phyloP scores from a whole-genome alignment of 331 rosid genomes.

The Prunus yedoensis region DNA sequence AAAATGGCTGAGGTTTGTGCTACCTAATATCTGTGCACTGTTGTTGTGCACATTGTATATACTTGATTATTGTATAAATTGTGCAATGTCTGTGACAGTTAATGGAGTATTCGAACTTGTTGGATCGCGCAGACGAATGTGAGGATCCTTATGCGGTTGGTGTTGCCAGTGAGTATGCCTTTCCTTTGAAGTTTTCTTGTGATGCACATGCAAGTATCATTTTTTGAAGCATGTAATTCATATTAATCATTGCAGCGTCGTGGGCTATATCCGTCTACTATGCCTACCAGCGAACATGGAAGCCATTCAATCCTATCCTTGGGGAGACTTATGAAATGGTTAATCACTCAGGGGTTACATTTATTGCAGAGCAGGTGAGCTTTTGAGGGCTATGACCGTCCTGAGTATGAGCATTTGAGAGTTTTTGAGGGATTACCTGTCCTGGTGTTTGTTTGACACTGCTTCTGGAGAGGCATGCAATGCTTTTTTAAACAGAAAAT shows the following conservation, averaged over 20 bases:
- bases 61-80: constrained; percentile 11
- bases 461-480: background rate
- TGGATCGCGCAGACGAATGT: constrained; percentile 78
- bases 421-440: background rate
- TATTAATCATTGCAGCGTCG: constrained; percentile 55
- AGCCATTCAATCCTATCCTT: constrained; percentile 95
- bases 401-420: background rate
- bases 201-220: constrained; percentile 4
- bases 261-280: constrained; percentile 91
- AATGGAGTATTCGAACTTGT: constrained; percentile 86
- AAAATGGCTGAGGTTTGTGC: constrained; percentile 85
- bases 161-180: constrained; percentile 61
- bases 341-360: constrained; percentile 72
- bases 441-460: background rate
- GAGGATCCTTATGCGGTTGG: constrained; percentile 88
- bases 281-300: constrained; percentile 92
- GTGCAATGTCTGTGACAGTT: constrained; percentile 46
- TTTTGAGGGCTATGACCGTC: constrained; percentile 20
- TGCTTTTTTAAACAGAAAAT: background rate
- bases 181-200: background rate
- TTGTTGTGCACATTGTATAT: background rate
- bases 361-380: constrained; percentile 83
- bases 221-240: constrained; percentile 21
- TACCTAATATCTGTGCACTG: constrained; percentile 13
- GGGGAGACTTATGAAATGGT: constrained; percentile 91